Base-by-base conservation (phyloP, 2,329 filamentous ascomycete species). In the Alternaria hordeiaustralica region DNA sequence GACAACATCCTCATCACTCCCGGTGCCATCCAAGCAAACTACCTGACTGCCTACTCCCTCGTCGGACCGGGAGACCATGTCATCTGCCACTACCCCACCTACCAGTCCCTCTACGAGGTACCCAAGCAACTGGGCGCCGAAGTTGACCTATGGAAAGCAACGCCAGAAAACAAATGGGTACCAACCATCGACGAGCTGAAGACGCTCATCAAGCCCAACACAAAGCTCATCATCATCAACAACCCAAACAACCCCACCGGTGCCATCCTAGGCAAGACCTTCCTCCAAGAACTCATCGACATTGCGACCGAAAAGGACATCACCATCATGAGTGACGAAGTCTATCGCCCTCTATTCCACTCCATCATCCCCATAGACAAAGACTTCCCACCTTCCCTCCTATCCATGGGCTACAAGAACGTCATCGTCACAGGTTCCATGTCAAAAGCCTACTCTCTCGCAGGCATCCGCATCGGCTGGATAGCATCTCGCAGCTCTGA, bases 211-310 rank as follows among this genome's bases (percentile, higher is more conserved):
- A 87, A 85, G 72, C 80, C 83, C 10, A 92, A 91, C 72, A 93
- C 90, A 4, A 93, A 92, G 81, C 84, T 94, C 79, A 86, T 90
- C 62, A 85, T 91, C 55, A 80, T 91, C 69, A 90, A 88, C 78
- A 95, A 94, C 71, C 91, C 93, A 1, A 92, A 94, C 79, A 96
- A 97, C 72, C 93, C 93, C 0, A 94, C 90, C 0, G 92, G 93
- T 6, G 87, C 89, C 10, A 85, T 90, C 4, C 89, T 93, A 18
- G 87, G 89, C 0, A 88, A 85, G 47, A 76, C 84, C 1, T 84
- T 88, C 12, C 83, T 96, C 1, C 78, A 87, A 58, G 73, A 85
- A 4, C 85, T 96, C 65, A 82, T 92, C 41, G 83, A 86, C 4
- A 80, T 94, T 58, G 92, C 92, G 3, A 82, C 84, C 58, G 81